Base-by-base conservation (phyloP, 2,329 filamentous ascomycete genomes). In the Neonectria magnoliae region DNA sequence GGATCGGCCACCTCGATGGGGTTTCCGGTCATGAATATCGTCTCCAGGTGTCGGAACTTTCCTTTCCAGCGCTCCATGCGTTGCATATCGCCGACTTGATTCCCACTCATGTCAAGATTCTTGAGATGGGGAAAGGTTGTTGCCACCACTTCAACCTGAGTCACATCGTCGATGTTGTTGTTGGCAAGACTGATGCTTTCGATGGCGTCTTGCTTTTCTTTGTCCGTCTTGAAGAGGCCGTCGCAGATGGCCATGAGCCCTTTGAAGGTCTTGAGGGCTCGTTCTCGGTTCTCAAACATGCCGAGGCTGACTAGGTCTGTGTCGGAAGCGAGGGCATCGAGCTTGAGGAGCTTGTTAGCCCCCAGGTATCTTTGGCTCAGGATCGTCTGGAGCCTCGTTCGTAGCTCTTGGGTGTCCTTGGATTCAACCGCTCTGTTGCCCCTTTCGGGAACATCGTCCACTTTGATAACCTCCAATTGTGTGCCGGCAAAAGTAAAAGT, bases 221-320 rank as follows among this genome's bases (percentile, higher is more conserved):
- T 84, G 13, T 86, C 76, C 2, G 87, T 90, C 70, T 91, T 90
- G 81, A 97, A 97, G 18, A 91, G 86, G 65, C 88, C 83, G 57
- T 97, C 90, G 76, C 93, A 94, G 51, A 98, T 90, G 64, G 88
- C 89, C 92, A 98, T 97, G 66, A 98, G 84, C 1, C 93, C 95
- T 57, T 92, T 93, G 81, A 98, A 98, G 67, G 97, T 92, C 78
- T 98, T 99, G 68, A 91, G 87, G 50, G 92, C 89, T 1, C 90
- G 90, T 4, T 90, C 88, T 63, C 86, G 87, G 64, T 83, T 88
- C 66, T 89, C 87, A 76, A 97, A 94, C 73, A 95, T 91, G 41
- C 92, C 92, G 79, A 94, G 89, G 45, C 87, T 84, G 58, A 89
- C 83, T 5, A 98, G 86, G 62, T 90, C 87, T 2, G 88, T 81